phyloP scores from a whole-genome alignment of 2,329 filamentous ascomycete species.

The Aspergillus phoenicis region DNA sequence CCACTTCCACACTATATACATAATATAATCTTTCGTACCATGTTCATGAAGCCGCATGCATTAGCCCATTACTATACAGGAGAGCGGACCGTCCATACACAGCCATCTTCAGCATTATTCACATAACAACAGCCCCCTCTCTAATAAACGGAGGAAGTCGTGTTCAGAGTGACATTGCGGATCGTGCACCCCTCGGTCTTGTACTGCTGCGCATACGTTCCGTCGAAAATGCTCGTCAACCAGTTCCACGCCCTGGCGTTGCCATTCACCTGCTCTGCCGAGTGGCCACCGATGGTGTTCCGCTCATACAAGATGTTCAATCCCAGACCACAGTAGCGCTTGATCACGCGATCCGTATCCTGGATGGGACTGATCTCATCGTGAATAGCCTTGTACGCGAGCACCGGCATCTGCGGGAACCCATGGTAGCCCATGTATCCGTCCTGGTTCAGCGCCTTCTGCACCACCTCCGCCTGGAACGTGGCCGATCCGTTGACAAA shows the following conservation, averaged over 20 bases:
- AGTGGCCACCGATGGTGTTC: conserved; percentile 31
- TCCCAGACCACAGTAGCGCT: conserved; percentile 17
- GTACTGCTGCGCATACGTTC: not conserved
- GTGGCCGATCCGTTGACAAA: conserved; percentile 15
- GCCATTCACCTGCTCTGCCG: conserved; percentile 19
- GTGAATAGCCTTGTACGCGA: conserved; percentile 34
- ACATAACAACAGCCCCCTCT: not conserved
- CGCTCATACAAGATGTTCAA: conserved; percentile 29
- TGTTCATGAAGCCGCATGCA: no score
- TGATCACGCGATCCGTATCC: conserved; percentile 31
- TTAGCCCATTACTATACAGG: not conserved
- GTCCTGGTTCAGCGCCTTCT: conserved; percentile 14
- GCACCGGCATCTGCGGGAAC: conserved; percentile 17
- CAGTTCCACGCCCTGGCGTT: conserved; percentile 19
- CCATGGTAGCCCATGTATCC: conserved; percentile 21
- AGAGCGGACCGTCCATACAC: not conserved
- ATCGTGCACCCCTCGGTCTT: not conserved
- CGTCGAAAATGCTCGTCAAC: conserved; percentile 9
- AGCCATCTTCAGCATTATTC: not conserved
- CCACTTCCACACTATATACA: not conserved
- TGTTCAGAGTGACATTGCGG: not conserved
- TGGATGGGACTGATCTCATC: conserved; percentile 33
- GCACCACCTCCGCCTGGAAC: conserved; percentile 11
- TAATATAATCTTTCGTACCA: no score
- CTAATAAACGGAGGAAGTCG: not conserved